Conservation (phyloP, 768 basidiomycete species). For the Polyporus arcularius region DNA sequence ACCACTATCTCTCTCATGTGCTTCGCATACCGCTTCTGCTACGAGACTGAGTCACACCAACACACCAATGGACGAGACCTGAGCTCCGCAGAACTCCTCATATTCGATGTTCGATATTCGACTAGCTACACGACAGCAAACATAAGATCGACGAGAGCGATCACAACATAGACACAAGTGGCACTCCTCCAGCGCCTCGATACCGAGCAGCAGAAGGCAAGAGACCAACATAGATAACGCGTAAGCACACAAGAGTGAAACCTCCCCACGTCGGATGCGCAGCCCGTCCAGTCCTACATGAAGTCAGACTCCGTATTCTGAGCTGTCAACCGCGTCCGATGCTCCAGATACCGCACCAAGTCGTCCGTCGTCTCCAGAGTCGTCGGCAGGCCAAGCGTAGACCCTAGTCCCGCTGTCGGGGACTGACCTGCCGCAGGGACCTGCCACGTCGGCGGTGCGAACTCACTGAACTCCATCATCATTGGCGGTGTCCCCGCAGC, state of each 20-base stretch:
- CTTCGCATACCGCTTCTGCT: too few species aligned
- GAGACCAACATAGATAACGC: slow-evolving; percentile 6
- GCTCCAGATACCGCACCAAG: slow-evolving; percentile 25
- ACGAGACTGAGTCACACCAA: too few species aligned
- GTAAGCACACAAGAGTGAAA: not conserved
- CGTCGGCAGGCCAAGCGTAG: slow-evolving; percentile 8
- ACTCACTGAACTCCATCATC: slow-evolving; percentile 20
- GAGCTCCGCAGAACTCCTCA: too few species aligned
- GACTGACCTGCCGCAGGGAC: not conserved
- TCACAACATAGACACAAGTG: not conserved
- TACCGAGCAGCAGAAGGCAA: not conserved
- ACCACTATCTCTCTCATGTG: too few species aligned
- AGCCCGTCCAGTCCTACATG: slow-evolving; percentile 10
- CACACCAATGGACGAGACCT: too few species aligned
- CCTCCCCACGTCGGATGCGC: not conserved
- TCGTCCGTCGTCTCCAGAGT: slow-evolving; percentile 27
- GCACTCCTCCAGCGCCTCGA: not conserved
- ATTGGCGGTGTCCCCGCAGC: not conserved
- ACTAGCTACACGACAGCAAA: too few species aligned
- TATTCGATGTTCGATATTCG: too few species aligned
- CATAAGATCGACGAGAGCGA: not conserved
- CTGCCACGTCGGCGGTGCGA: slow-evolving; percentile 17
- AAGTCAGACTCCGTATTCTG: slow-evolving; percentile 19
- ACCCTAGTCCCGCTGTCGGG: not conserved
- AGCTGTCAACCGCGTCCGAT: slow-evolving; percentile 22